Percentiles rank a stretch among this genome's conserved stretches.
phyloP scores from a whole-genome alignment of 2,329 filamentous ascomycete genomes.

The Aspergillus glaucus region DNA sequence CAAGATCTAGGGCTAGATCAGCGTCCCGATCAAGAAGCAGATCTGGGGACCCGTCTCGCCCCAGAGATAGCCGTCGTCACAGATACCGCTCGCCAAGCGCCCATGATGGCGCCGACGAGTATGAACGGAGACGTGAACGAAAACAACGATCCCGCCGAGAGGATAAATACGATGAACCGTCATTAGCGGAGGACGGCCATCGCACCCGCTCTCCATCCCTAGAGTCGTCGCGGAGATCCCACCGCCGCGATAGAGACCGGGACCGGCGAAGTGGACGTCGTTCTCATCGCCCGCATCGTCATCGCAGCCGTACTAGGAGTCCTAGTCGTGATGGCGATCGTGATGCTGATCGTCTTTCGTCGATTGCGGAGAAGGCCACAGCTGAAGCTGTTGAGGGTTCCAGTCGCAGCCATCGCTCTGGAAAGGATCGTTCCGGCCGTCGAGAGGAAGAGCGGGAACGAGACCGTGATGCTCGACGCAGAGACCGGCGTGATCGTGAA shows the following conservation, averaged over 20 bases:
- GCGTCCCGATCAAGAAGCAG: slow-evolving; percentile 16
- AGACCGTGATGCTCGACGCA: slow-evolving; percentile 23
- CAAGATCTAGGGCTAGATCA: slow-evolving; percentile 25
- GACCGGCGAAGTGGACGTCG: slow-evolving; percentile 40
- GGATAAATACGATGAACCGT: slow-evolving; percentile 42
- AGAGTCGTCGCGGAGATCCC: slow-evolving; percentile 52
- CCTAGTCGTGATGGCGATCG: slow-evolving; percentile 28
- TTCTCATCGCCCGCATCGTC: slow-evolving; percentile 47
- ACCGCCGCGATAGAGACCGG: slow-evolving; percentile 57
- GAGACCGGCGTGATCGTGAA: slow-evolving; percentile 28
- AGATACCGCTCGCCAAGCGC: slow-evolving; percentile 44
- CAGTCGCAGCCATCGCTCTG: slow-evolving; percentile 21
- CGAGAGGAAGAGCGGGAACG: slow-evolving; percentile 24
- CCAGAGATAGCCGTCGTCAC: slow-evolving; percentile 44
- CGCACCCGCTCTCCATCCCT: slow-evolving; percentile 61
- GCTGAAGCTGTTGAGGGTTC: slow-evolving; percentile 18
- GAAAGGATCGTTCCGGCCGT: slow-evolving; percentile 22
- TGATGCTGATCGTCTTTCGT: slow-evolving; percentile 32
- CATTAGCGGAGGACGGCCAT: slow-evolving; percentile 37
- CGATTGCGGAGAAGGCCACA: slow-evolving; percentile 14
- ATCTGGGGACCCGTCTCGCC: slow-evolving; percentile 36
- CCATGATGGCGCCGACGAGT: slow-evolving; percentile 31
- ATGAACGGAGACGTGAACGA: slow-evolving; percentile 20
- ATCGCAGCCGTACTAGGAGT: slow-evolving; percentile 34
- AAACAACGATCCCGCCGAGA: slow-evolving; percentile 24